Conservation (phyloP, 2,329 filamentous ascomycete species). For the Bipolaris sorokiniana region DNA sequence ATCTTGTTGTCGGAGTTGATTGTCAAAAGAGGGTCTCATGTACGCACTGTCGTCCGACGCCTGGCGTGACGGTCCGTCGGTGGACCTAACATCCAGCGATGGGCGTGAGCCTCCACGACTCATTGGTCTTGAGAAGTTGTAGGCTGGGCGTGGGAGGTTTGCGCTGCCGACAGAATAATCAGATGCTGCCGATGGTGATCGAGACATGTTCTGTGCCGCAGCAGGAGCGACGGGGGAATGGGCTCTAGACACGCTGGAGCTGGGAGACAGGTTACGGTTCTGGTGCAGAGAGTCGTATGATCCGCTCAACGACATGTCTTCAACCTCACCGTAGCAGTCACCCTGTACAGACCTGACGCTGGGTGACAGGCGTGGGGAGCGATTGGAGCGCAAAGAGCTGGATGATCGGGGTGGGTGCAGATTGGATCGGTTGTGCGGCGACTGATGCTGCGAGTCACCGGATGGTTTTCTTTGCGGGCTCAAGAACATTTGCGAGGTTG, state of each 20-base stretch:
- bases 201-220: slow-evolving; percentile 62
- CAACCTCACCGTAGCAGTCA: slow-evolving; percentile 72
- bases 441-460: slow-evolving; percentile 41
- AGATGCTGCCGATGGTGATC: slow-evolving; percentile 85
- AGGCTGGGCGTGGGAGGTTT: slow-evolving; percentile 72
- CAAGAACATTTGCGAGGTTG: slow-evolving; percentile 44
- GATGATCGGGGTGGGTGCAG: slow-evolving; percentile 53
- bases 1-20: slow-evolving; percentile 47
- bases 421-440: slow-evolving; percentile 35
- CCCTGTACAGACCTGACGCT: slow-evolving; percentile 55
- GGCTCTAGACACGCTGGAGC: slow-evolving; percentile 66
- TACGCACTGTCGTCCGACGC: slow-evolving; percentile 45
- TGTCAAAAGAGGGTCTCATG: slow-evolving; percentile 50
- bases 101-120: slow-evolving; percentile 71
- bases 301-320: slow-evolving; percentile 64
- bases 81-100: slow-evolving; percentile 45
- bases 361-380: slow-evolving; percentile 48
- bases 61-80: slow-evolving; percentile 46
- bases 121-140: slow-evolving; percentile 92
- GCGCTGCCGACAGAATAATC: slow-evolving; percentile 70
- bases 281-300: slow-evolving; percentile 67
- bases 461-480: slow-evolving; percentile 49
- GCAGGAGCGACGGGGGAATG: slow-evolving; percentile 70
- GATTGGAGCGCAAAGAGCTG: slow-evolving; percentile 35
- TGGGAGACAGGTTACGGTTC: slow-evolving; percentile 77